phyloP scores from a whole-genome alignment of 2,329 filamentous ascomycete species.

The Stagonosporopsis tanaceti region DNA sequence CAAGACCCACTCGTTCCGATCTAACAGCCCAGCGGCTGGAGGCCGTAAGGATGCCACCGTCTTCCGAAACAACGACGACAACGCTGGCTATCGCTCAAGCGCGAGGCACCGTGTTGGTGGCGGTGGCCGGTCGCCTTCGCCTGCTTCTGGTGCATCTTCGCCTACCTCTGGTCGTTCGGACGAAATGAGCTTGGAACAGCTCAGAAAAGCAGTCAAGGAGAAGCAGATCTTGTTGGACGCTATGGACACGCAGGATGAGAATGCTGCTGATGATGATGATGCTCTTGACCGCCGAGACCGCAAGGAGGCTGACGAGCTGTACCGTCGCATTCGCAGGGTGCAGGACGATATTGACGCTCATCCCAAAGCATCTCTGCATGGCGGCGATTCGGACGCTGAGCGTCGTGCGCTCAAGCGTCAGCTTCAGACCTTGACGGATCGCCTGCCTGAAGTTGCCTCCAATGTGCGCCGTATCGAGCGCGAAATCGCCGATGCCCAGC shows the following conservation, averaged over 20 bases:
- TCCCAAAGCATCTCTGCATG: conserved; percentile 71
- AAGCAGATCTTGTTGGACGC: conserved; percentile 94
- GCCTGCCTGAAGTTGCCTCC: conserved; percentile 89
- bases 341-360: conserved; percentile 96
- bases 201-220: conserved; percentile 91
- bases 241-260: conserved; percentile 95
- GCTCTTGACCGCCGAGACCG: conserved; percentile 88
- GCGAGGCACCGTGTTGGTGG: conserved; percentile 82
- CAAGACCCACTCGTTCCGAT: conserved; percentile 91
- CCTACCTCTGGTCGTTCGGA: conserved; percentile 71
- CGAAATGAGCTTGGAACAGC: conserved; percentile 83
- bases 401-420: conserved; percentile 85
- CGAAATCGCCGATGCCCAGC: conserved; percentile 86
- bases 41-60: conserved; percentile 93
- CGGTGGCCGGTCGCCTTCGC: conserved; percentile 77
- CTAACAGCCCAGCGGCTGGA: conserved; percentile 63
- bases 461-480: conserved; percentile 91
- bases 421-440: conserved; percentile 86
- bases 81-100: conserved; percentile 88
- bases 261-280: conserved; percentile 88
- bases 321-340: conserved; percentile 86
- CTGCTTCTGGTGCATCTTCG: conserved; percentile 65
- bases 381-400: conserved; percentile 85
- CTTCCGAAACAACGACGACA: conserved; percentile 95
- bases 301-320: conserved; percentile 91